A percentile compares a stretch with the other conserved stretches of the same genome.
phyloP scores from a whole-genome alignment of 2,329 filamentous ascomycete genomes.

The Aspergillus sclerotialis region DNA sequence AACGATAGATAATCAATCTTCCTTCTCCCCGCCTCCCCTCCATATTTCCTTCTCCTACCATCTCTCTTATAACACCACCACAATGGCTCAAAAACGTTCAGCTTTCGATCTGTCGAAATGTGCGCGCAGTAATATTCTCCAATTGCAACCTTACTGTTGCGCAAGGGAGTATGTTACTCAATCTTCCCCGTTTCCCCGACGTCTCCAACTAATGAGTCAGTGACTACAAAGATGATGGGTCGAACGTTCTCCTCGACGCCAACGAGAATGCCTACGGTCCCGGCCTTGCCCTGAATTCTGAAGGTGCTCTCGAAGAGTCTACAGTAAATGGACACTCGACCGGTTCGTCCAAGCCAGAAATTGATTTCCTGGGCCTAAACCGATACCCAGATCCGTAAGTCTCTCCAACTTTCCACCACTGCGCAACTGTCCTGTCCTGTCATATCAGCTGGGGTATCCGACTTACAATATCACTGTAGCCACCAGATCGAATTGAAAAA shows the following conservation, averaged over 20 bases:
- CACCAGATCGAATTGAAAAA: conserved; percentile 86
- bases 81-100: conserved; percentile 35
- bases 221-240: conserved; percentile 98
- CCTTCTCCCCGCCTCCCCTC: conserved; percentile 14
- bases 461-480: no score
- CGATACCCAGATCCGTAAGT: conserved; percentile 81
- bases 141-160: conserved; percentile 71
- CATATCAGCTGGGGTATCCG: no score
- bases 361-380: conserved; percentile 78
- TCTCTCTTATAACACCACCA: conserved; percentile 9
- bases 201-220: conserved; percentile 42
- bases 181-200: conserved; percentile 5
- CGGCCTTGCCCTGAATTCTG: conserved; percentile 51
- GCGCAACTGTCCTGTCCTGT: no score
- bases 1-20: conserved; percentile 1
- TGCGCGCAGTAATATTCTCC: conserved; percentile 68
- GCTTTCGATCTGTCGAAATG: conserved; percentile 68
- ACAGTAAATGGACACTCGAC: conserved; percentile 31
- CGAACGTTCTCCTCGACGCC: conserved; percentile 90
- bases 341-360: conserved; percentile 45
- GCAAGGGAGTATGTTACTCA: conserved; percentile 62
- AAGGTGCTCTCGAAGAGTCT: conserved; percentile 43
- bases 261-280: conserved; percentile 97
- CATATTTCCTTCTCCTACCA: conserved; percentile 6
- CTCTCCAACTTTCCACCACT: no score